Conservation (phyloP, 306 rosid genomes). For the Gillenia trifoliata region DNA sequence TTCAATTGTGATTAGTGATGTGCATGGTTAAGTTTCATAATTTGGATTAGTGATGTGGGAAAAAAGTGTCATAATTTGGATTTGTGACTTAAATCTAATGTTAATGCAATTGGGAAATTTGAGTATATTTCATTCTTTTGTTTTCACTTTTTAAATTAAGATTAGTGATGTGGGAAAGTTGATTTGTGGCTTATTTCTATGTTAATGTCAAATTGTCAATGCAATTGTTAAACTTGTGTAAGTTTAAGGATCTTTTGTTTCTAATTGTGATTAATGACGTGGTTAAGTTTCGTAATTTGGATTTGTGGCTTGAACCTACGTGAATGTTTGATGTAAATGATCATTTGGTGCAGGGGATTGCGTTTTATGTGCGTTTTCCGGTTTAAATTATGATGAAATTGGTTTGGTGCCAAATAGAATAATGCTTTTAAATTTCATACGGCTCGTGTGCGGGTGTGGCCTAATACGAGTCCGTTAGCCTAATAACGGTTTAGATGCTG, state of each 20-base stretch:
- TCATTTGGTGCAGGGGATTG: slow-evolving; percentile 46
- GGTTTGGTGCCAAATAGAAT: too few species aligned
- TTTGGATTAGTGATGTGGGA: not conserved
- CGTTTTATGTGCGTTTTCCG: slow-evolving; percentile 77
- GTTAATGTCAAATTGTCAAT: not conserved
- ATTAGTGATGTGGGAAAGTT: not conserved
- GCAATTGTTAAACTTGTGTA: not conserved
- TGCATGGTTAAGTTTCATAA: not conserved
- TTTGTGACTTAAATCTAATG: not conserved
- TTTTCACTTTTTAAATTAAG: not conserved
- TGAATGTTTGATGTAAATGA: not conserved
- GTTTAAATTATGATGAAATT: slow-evolving; percentile 90
- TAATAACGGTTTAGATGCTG: too few species aligned
- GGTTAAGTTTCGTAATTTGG: not conserved
- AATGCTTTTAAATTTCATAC: too few species aligned
- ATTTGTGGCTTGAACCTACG: not conserved
- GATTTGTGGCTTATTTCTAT: not conserved
- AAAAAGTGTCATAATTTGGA: not conserved
- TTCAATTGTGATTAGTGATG: not conserved
- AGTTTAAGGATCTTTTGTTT: not conserved
- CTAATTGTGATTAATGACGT: not conserved
- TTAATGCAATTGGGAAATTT: not conserved
- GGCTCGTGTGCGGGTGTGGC: too few species aligned
- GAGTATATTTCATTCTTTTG: not conserved
- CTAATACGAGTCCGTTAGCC: too few species aligned